phyloP scores from a whole-genome alignment of 2,329 filamentous ascomycete species.

The Fusarium sp. region DNA sequence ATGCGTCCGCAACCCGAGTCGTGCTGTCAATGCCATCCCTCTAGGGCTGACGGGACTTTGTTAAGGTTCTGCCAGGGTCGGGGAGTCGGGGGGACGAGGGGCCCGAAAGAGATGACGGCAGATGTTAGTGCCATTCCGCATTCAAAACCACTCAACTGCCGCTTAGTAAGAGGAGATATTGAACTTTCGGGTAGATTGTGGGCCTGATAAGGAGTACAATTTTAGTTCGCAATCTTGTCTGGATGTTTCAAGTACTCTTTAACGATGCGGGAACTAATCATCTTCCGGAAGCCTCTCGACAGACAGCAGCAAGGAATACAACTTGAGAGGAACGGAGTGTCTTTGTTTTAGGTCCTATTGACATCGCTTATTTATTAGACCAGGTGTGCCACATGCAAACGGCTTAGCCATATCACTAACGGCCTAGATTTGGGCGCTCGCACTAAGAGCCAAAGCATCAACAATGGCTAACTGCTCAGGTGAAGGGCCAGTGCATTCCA shows the following conservation, averaged over 20 bases:
- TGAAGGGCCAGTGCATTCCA: neutral
- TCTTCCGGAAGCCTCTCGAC: neutral
- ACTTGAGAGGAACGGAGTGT: neutral
- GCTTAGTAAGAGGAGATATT: neutral
- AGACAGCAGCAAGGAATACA: no score
- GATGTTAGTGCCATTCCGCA: neutral
- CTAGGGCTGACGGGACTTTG: neutral
- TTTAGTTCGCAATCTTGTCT: neutral
- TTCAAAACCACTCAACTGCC: neutral
- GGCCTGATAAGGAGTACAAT: neutral
- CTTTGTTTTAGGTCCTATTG: neutral
- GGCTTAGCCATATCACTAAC: no score
- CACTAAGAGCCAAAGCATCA: neutral
- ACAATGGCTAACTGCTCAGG: neutral
- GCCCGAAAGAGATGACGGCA: constrained; percentile 1
- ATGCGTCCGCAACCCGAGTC: constrained; percentile 2
- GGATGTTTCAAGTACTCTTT: neutral
- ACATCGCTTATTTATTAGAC: no score
- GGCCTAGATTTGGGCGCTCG: no score
- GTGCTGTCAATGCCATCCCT: neutral
- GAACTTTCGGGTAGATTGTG: neutral
- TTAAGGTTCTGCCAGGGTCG: neutral
- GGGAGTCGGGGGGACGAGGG: neutral
- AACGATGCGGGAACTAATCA: neutral
- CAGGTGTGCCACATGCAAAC: neutral